These are phyloP conservation scores for Tephrocybe rancida DNA, from an alignment of 768 basidiomycete species.

Conservation along the genomic window DNA sequence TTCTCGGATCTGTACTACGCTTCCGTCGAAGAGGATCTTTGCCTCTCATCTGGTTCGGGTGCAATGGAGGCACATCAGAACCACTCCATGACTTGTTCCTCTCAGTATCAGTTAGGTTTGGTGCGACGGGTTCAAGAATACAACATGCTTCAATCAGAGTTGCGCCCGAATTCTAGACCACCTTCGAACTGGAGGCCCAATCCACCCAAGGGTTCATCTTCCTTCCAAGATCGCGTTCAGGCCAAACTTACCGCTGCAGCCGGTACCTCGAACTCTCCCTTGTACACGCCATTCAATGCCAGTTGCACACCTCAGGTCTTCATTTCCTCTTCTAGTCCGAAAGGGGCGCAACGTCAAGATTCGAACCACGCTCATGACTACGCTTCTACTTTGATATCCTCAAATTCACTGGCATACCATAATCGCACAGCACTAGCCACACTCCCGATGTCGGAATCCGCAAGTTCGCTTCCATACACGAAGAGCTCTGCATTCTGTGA, in stretches of 20 bases:
- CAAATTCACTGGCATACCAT: no score
- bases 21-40: constrained; percentile 25
- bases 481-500: background rate
- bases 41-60: background rate
- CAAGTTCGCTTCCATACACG: constrained; percentile 1
- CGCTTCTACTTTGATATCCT: no score
- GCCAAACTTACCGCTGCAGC: constrained; percentile 36
- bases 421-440: background rate
- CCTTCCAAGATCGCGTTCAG: constrained; percentile 46
- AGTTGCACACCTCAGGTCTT: background rate
- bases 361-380: no score
- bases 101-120: background rate
- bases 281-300: background rate
- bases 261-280: no score
- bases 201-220: constrained; percentile 26
- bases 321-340: no score
- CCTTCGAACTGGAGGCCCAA: background rate
- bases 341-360: no score
- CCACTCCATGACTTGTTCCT: background rate
- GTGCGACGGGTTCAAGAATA: constrained; percentile 13
- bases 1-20: constrained; percentile 44
- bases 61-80: background rate
- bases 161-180: constrained; percentile 9
- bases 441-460: background rate
- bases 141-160: background rate